Base-by-base conservation (phyloP, 1,139 yeast genomes). In the Geotrichum reessii region DNA sequence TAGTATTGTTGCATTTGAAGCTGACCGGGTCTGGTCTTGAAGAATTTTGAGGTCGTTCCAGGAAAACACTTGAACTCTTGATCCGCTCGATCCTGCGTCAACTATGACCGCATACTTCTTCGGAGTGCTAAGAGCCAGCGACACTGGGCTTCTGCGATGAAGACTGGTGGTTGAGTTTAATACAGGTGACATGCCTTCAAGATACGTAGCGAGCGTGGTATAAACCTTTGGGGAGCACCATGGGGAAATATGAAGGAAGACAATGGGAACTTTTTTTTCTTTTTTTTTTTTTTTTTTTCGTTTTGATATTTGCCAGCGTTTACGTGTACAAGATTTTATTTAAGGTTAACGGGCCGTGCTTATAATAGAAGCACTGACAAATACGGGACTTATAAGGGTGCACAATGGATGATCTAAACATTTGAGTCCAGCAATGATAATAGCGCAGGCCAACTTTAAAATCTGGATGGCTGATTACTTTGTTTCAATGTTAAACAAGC, bases 61-160 rank as follows among this genome's bases (percentile, higher is more conserved):
- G 59, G 80, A 78, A 70, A 88, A 89, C 1, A 89, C 81, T 66
- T 80, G 86, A 0, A 87, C 88, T 22, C 96, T 73, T 0, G 95
- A 84, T 0, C 96, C 96, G 57, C 83, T 84, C 1, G 95, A 87
- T 0, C 96, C 96, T 0, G 95, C 87, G 69, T 89, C 96, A 7
- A 89, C 81, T 8, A 89, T 78, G 2, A 89, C 81, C 1, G 88
- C 85, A 70, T 87, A 87, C 66, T 84, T 84, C 19, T 37, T 50
- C 3, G 62, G 52, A 9, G 9, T 50, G 22, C 21, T 27, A 11
- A 24, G 14, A 27, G 40, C 11, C 9, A 17, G 19, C 24, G 27
- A 24, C 24, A 24, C 37, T n/a, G 48, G 33, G 25, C 47, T 9
- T 51, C 37, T 40, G 40, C 40, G 40, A 9, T 31, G 40, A 14